A percentile compares a stretch with the other conserved stretches of the same genome.
These are phyloP conservation scores for Ustilago nuda DNA, from an alignment of 1,284 basidiomycete species.

Conservation along the genomic window DNA sequence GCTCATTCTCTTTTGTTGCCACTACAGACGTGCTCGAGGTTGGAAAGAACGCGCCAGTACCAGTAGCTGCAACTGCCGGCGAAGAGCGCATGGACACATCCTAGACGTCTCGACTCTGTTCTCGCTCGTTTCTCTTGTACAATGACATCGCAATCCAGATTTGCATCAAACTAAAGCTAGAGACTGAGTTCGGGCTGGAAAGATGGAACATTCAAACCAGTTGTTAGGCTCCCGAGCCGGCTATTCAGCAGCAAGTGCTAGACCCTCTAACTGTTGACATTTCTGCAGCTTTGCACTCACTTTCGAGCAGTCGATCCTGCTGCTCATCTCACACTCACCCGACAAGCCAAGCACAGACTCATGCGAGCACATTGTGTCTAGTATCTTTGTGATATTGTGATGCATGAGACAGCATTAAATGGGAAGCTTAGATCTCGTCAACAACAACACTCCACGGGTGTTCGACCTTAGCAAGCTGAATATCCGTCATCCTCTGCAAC, in stretches of 20 bases:
- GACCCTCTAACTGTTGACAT: no score
- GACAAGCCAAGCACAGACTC: not conserved
- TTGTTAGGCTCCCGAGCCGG: no score
- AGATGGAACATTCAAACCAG: no score
- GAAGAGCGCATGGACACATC: constrained; percentile 56
- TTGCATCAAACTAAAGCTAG: not conserved
- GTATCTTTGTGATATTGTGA: not conserved
- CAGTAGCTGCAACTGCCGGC: constrained; percentile 21
- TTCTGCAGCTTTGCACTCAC: not conserved
- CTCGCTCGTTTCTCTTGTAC: not conserved
- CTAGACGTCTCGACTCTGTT: constrained; percentile 12
- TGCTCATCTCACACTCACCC: not conserved
- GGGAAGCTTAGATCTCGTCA: constrained; percentile 26
- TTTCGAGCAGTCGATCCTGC: not conserved
- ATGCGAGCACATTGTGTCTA: not conserved
- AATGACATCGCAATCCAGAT: not conserved
- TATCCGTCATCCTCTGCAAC: constrained; percentile 85
- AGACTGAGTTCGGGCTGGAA: not conserved
- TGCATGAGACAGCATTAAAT: not conserved
- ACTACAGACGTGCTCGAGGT: constrained; percentile 47
- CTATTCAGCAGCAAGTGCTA: no score
- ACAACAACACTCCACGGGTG: constrained; percentile 80
- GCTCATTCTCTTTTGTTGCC: no score
- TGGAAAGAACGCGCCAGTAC: constrained; percentile 31
- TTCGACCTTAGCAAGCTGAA: constrained; percentile 86